Evolutionary conservation across 768 basidiomycete species (phyloP).

Genomic region (Termitomyces sp.): DNA sequence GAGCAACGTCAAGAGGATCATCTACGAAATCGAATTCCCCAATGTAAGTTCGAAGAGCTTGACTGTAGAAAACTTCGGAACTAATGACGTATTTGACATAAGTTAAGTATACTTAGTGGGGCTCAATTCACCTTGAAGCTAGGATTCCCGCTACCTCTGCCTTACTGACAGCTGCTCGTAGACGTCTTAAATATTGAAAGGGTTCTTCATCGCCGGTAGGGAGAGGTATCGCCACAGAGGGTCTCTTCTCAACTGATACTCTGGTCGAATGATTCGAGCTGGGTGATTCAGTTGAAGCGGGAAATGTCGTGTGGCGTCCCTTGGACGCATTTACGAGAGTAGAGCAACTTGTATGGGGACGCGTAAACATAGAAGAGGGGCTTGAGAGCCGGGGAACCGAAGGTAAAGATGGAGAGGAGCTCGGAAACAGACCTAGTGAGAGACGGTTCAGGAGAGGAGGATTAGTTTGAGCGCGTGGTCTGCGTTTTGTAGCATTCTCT

Average conservation of each 20-base stretch:
- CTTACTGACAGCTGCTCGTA: conserved; percentile 62
- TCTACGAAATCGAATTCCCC: conserved; percentile 69
- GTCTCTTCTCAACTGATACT: conserved; percentile 36
- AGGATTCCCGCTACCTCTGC: conserved; percentile 77
- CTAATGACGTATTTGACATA: conserved; percentile 31
- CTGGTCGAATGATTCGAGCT: conserved; percentile 36
- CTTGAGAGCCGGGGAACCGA: conserved; percentile 16
- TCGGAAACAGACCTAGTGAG: conserved; percentile 60
- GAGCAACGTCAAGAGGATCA: conserved; percentile 86
- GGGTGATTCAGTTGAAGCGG: conserved; percentile 14
- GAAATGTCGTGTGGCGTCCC: neutral
- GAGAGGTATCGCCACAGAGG: conserved; percentile 38
- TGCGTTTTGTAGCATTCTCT: conserved; percentile 17
- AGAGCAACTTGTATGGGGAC: conserved; percentile 9
- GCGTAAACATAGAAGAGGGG: conserved; percentile 15
- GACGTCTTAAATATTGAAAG: conserved; percentile 65
- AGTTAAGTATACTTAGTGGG: conserved; percentile 2
- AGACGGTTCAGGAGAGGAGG: conserved; percentile 67
- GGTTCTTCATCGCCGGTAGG: conserved; percentile 58
- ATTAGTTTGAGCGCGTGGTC: conserved; percentile 50
- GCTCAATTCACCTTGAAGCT: conserved; percentile 61
- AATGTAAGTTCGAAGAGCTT: conserved; percentile 70
- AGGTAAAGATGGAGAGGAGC: conserved; percentile 34
- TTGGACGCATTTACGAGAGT: neutral
- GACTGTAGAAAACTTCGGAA: conserved; percentile 61